Conservation (phyloP, 306 rosid species). For the Quercus berberidifolia region DNA sequence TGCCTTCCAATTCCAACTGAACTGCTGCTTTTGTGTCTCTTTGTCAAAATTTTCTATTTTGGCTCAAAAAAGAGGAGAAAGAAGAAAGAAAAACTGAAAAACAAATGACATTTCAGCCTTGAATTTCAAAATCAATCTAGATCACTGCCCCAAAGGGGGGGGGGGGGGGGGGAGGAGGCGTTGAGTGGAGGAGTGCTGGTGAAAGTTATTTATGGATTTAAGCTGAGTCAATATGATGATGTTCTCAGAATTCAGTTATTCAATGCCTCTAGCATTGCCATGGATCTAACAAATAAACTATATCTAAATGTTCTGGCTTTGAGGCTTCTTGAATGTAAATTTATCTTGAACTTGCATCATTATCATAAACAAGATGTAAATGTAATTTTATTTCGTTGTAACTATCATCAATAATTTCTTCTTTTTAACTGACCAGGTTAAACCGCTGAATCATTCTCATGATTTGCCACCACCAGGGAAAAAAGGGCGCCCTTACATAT, state of each 20-base stretch:
- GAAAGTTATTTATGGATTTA: not conserved
- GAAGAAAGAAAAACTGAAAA: not conserved
- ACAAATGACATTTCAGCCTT: not conserved
- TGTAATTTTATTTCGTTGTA: not conserved
- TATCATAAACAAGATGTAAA: not conserved
- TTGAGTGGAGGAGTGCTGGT: not conserved
- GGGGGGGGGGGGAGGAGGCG: no score
- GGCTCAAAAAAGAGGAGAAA: not conserved
- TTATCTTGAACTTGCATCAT: not conserved
- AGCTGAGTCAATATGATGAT: not conserved
- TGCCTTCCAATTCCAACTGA: not conserved
- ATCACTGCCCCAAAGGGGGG: not conserved
- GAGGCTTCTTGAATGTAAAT: not conserved
- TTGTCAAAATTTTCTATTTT: not conserved
- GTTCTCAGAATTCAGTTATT: not conserved
- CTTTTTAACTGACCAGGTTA: constrained; percentile 54
- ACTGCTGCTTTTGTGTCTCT: not conserved
- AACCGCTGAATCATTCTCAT: constrained; percentile 84
- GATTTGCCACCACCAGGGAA: constrained; percentile 93
- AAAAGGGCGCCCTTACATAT: constrained; percentile 92
- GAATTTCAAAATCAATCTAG: not conserved
- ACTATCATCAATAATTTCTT: constrained; percentile 18
- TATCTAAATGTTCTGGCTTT: not conserved
- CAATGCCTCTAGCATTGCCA: not conserved
- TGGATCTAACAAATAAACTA: not conserved